Conservation (phyloP, 2,329 filamentous ascomycete genomes). For the Grosmannia clavigera region DNA sequence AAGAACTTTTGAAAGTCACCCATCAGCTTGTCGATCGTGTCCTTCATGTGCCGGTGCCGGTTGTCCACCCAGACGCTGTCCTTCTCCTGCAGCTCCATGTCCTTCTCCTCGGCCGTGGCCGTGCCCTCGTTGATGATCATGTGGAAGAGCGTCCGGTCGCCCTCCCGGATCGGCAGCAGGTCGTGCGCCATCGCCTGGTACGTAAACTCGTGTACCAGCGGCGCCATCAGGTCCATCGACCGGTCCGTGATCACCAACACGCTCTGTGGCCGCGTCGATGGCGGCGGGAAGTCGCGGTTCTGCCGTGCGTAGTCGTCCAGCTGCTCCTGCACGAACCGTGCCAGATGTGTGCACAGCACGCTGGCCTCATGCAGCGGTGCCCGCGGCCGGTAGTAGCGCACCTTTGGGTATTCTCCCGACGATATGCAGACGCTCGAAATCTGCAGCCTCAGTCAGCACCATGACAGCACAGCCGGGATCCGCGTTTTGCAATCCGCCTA, state of each 20-base stretch:
- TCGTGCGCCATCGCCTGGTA: slow-evolving; percentile 99
- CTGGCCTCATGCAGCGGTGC: slow-evolving; percentile 72
- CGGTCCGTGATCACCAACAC: slow-evolving; percentile 80
- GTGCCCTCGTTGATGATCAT: slow-evolving; percentile 67
- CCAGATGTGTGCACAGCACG: slow-evolving; percentile 77
- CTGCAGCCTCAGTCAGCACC: slow-evolving; percentile 26
- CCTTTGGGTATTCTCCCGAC: slow-evolving; percentile 84
- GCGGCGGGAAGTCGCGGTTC: slow-evolving; percentile 74
- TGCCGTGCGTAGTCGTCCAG: slow-evolving; percentile 79
- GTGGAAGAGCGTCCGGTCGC: slow-evolving; percentile 76
- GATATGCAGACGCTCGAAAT: slow-evolving; percentile 80
- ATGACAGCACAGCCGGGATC: too few species aligned
- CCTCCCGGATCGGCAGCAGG: slow-evolving; percentile 75
- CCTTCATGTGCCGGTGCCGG: slow-evolving; percentile 92
- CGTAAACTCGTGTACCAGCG: slow-evolving; percentile 88
- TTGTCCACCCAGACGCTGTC: slow-evolving; percentile 95
- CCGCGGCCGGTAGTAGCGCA: slow-evolving; percentile 76
- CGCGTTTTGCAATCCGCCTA: too few species aligned
- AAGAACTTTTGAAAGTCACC: slow-evolving; percentile 88
- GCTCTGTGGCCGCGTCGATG: slow-evolving; percentile 64
- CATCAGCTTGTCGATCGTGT: slow-evolving; percentile 88
- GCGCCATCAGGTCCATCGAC: slow-evolving; percentile 82
- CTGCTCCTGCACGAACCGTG: slow-evolving; percentile 82
- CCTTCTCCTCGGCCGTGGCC: slow-evolving; percentile 62
- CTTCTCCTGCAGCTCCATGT: slow-evolving; percentile 81